phyloP scores from a whole-genome alignment of 257 asterid species.

The Paulownia fortunei region DNA sequence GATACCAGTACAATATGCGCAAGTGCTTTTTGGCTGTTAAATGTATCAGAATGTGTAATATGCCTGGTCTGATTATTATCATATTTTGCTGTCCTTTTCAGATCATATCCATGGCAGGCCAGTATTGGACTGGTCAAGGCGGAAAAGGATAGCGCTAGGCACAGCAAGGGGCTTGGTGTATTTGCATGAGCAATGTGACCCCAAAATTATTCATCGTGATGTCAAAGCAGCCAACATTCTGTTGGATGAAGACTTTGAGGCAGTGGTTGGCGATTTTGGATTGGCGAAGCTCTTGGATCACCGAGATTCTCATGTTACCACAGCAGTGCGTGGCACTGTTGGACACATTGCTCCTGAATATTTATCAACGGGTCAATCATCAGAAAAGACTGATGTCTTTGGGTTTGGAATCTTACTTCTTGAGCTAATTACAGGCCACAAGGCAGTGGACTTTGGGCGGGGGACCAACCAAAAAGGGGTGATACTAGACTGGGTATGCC shows the following conservation, averaged over 20 bases:
- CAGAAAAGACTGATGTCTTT: conserved; percentile 92
- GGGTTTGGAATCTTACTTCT: conserved; percentile 91
- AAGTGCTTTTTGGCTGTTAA: neutral
- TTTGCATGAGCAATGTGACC: conserved; percentile 95
- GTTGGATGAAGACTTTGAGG: conserved; percentile 94
- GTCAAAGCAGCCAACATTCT: conserved; percentile 95
- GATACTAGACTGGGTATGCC: conserved; percentile 79
- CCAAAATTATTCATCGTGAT: conserved; percentile 89
- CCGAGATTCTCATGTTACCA: conserved; percentile 88
- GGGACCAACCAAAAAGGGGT: conserved; percentile 84
- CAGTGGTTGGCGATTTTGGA: conserved; percentile 95
- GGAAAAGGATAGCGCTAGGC: conserved; percentile 81
- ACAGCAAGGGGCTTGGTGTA: conserved; percentile 90
- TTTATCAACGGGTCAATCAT: conserved; percentile 86
- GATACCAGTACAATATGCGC: neutral
- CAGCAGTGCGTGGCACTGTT: conserved; percentile 95
- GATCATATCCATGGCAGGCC: conserved; percentile 77
- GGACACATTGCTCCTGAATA: conserved; percentile 98
- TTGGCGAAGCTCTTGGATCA: conserved; percentile 93
- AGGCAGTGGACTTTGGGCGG: conserved; percentile 87
- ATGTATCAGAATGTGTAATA: neutral
- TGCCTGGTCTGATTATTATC: neutral
- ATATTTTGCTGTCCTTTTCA: conserved; percentile 30
- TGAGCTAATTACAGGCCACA: conserved; percentile 88
- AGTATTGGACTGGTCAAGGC: conserved; percentile 81